Conservation (phyloP, 768 basidiomycete genomes). For the Hericium erinaceus region DNA sequence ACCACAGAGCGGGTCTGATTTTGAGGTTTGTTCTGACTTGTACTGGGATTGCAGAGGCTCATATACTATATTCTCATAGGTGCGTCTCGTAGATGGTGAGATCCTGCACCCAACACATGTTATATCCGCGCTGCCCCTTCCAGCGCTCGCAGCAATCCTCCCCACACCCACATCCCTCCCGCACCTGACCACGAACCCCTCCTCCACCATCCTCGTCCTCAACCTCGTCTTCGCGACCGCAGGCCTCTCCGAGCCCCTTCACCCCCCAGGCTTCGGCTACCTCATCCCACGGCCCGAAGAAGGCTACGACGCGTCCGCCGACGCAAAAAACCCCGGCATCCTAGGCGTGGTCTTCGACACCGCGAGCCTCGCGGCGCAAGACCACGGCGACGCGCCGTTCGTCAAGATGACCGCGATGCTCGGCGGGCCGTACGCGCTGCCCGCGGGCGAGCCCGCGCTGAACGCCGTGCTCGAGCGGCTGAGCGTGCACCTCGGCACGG, state of each 20-base stretch:
- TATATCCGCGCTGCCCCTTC: slow-evolving; percentile 70
- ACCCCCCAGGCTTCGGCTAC: slow-evolving; percentile 89
- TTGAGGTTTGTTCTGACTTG: slow-evolving; percentile 33
- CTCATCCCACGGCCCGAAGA: slow-evolving; percentile 71
- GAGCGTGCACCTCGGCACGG: slow-evolving; percentile 8
- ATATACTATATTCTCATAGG: slow-evolving; percentile 16
- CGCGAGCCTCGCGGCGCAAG: slow-evolving; percentile 57
- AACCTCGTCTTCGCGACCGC: slow-evolving; percentile 71
- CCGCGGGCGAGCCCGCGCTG: slow-evolving; percentile 19
- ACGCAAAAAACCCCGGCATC: slow-evolving; percentile 31
- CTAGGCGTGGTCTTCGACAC: slow-evolving; percentile 92
- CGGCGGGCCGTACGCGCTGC: slow-evolving; percentile 58
- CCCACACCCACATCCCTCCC: slow-evolving; percentile 37
- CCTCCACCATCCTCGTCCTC: slow-evolving; percentile 78
- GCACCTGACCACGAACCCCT: slow-evolving; percentile 58
- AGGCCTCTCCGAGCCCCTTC: slow-evolving; percentile 36
- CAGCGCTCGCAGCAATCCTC: slow-evolving; percentile 37
- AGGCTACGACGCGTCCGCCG: slow-evolving; percentile 33
- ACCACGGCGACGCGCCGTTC: slow-evolving; percentile 27
- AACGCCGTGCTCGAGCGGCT: slow-evolving; percentile 14
- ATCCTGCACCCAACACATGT: slow-evolving; percentile 47
- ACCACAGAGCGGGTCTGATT: slow-evolving; percentile 22
- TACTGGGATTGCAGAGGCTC: no score
- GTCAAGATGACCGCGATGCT: slow-evolving; percentile 88
- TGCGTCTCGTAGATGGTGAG: slow-evolving; percentile 25